Conservation (phyloP, 2,329 filamentous ascomycete species). For the Rhinocladiella similis region DNA sequence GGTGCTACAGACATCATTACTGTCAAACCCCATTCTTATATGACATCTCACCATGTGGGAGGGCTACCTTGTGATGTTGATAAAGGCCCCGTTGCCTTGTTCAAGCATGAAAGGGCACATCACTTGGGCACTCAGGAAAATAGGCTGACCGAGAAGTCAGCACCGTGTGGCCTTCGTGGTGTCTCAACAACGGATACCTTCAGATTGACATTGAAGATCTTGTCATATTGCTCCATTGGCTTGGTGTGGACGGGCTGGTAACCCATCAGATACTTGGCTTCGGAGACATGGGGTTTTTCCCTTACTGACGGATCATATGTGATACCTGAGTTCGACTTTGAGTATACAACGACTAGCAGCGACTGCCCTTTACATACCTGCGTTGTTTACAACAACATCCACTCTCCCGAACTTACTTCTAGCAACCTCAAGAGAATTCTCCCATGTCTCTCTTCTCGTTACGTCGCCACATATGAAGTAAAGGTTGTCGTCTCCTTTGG, state of each 20-base stretch:
- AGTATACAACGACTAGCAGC: not conserved
- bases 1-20: constrained; percentile 26
- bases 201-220: constrained; percentile 44
- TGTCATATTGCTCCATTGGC: constrained; percentile 38
- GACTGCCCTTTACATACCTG: constrained; percentile 6
- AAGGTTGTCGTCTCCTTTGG: not conserved
- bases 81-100: constrained; percentile 41
- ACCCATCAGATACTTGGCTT: not conserved
- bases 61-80: constrained; percentile 37
- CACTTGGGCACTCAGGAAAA: constrained; percentile 36
- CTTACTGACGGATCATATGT: constrained; percentile 3
- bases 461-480: constrained; percentile 1
- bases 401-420: constrained; percentile 12
- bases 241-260: constrained; percentile 1
- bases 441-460: not conserved
- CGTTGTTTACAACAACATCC: constrained; percentile 27
- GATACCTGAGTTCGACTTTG: not conserved
- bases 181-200: constrained; percentile 14
- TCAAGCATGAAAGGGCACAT: constrained; percentile 38
- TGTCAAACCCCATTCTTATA: no score
- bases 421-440: not conserved
- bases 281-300: not conserved
- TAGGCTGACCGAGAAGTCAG: constrained; percentile 28
- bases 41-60: not conserved
- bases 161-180: not conserved